Evolutionary conservation across 352 stramenopile genomes (phyloP), one percentile per base, ranked within the genome.

Genomic region (Pythium grandisporangium): DNA sequence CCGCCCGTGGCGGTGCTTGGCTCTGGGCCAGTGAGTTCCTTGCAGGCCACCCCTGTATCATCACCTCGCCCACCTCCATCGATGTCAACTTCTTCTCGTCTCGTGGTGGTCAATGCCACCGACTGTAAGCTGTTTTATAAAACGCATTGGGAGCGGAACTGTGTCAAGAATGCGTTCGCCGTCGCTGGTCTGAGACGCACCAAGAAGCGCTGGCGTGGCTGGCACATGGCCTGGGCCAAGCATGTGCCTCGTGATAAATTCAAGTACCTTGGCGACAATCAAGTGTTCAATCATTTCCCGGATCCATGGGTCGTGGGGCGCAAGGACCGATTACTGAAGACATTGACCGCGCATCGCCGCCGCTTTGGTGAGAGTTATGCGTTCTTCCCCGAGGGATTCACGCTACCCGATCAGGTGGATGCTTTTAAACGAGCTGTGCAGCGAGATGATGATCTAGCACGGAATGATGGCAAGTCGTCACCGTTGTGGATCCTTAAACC

Each of bases 121-220:
- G 47, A 77, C 13, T 55, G 69, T 2, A 48, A 48, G 26, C 47
- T 86, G 10, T 65, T 77, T 22, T 95, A 85, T 61, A 86, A 86
- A 44, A 87, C 76, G 3, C 83, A 92, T 29, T 96, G 86, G 86
- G 86, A 96, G 43, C 76, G 86, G 23, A 96, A 95, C 53, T 95
- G 83, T 48, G 77, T 96, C n/a, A 95, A 95, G 56, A 93, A 95
- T 37, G 77, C 84, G 0, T 95, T 96, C 37, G 69, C 66, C 7
- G 61, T 65, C 6, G 84, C 84, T 0, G 86, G 86, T 0, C 55
- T 96, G 26, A 51, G 53, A 2, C 74, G 82, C 14, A 79, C 70
- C 10, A 62, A 58, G 41, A 84, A 81, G 44, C 76, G 70, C 22
- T 75, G 60, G 64, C 63, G 48, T 2, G 56, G 48, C 10, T 83